Conservation (phyloP, 768 basidiomycete genomes). For the Lentinula edodes region DNA sequence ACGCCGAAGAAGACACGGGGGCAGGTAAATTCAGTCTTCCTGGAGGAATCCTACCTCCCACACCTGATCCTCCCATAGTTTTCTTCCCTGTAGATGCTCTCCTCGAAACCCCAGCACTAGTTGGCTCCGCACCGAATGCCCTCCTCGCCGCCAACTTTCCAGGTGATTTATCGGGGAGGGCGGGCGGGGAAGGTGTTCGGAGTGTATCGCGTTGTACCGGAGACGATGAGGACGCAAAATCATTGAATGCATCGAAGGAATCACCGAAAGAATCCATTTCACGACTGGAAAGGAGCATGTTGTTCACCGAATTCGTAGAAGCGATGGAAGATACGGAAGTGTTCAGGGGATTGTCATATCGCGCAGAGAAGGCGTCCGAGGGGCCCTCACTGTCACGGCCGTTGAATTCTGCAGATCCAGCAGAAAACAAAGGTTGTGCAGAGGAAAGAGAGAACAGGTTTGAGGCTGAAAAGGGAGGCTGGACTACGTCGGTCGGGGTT, state of each 20-base stretch:
- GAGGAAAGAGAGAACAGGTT: slow-evolving; percentile 19
- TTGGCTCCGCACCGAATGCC: slow-evolving; percentile 4
- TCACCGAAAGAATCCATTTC: background rate
- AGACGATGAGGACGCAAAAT: slow-evolving; percentile 31
- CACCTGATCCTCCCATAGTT: background rate
- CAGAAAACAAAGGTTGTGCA: slow-evolving; percentile 16
- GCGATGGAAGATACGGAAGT: background rate
- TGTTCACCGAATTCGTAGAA: background rate
- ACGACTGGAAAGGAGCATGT: background rate
- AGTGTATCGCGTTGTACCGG: slow-evolving; percentile 21
- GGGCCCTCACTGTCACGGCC: background rate
- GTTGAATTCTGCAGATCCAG: background rate
- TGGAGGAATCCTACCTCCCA: background rate
- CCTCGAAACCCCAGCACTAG: slow-evolving; percentile 2
- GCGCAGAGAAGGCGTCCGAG: background rate
- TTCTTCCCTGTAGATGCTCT: background rate
- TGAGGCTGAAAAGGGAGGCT: slow-evolving; percentile 14
- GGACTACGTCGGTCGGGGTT: background rate
- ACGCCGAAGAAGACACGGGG: background rate
- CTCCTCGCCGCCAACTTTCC: slow-evolving; percentile 2
- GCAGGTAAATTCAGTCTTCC: slow-evolving; percentile 1
- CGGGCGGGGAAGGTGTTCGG: slow-evolving; percentile 43
- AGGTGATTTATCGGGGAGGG: slow-evolving; percentile 28
- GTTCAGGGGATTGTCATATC: background rate
- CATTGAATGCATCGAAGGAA: slow-evolving; percentile 13